phyloP scores from a whole-genome alignment of 1,284 basidiomycete genomes.

The Ceratobasidium sp. region DNA sequence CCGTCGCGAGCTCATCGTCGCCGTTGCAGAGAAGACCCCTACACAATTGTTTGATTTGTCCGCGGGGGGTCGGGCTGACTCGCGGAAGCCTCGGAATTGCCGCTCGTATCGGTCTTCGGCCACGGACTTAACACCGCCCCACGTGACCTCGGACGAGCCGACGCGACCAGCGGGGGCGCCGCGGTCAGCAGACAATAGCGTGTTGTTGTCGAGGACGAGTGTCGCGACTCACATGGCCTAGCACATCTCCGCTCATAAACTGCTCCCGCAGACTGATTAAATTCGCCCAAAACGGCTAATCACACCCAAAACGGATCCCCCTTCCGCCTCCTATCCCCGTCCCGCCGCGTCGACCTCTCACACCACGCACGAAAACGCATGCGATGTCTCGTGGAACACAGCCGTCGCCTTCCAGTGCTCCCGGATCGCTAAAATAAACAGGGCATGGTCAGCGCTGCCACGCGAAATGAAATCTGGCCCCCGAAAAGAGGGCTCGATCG shows the following conservation, averaged over 20 bases:
- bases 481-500: not conserved
- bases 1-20: constrained; percentile 36
- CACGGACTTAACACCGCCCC: constrained; percentile 28
- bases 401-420: constrained; percentile 45
- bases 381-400: constrained; percentile 39
- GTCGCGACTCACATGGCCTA: not conserved
- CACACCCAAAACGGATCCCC: not conserved
- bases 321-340: constrained; percentile 26
- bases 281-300: not conserved
- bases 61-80: constrained; percentile 5
- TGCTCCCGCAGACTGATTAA: constrained; percentile 19
- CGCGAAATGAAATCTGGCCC: constrained; percentile 26
- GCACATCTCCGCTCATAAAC: constrained; percentile 9
- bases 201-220: too few species aligned
- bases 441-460: constrained; percentile 4
- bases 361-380: constrained; percentile 38
- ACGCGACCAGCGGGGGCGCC: constrained; percentile 1
- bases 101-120: constrained; percentile 31
- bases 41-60: too few species aligned
- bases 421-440: constrained; percentile 32
- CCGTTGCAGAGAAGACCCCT: too few species aligned
- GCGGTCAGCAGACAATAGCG: not conserved
- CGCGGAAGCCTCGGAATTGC: constrained; percentile 21
- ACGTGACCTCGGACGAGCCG: constrained; percentile 42
- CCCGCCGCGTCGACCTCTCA: constrained; percentile 5